These are phyloP conservation scores for Acer saccharum DNA, from an alignment of 345 rosid genomes.

Conservation along the genomic window DNA sequence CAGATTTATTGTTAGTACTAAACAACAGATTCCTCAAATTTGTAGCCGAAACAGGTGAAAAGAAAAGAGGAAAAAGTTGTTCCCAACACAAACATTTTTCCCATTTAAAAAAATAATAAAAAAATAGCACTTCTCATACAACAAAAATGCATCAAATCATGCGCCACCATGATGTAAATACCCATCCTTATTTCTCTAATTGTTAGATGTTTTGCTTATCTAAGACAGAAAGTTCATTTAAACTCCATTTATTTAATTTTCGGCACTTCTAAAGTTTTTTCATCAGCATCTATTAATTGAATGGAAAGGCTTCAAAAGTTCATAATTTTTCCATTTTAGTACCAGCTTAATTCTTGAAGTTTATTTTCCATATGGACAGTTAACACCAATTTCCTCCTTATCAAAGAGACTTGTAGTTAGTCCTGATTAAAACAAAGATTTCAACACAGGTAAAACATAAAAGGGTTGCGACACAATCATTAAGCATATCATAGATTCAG, in stretches of 20 bases:
- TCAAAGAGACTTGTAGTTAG: not conserved
- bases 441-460: not conserved
- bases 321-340: not conserved
- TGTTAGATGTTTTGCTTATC: not conserved
- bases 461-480: not conserved
- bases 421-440: not conserved
- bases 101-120: not conserved
- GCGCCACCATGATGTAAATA: not conserved
- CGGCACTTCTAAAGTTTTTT: not conserved
- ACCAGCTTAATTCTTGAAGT: slow-evolving; percentile 1
- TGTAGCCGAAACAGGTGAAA: not conserved
- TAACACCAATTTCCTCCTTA: not conserved
- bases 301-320: not conserved
- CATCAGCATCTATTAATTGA: not conserved
- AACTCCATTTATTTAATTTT: not conserved
- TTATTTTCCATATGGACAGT: not conserved
- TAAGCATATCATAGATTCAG: not conserved
- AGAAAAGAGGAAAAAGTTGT: not conserved
- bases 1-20: not conserved
- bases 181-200: not conserved
- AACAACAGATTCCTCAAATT: not conserved
- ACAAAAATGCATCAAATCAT: not conserved
- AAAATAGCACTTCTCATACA: not conserved
- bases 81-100: not conserved
- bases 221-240: not conserved